phyloP scores from a whole-genome alignment of 2,329 filamentous ascomycete genomes.

The Talaromyces sp. region DNA sequence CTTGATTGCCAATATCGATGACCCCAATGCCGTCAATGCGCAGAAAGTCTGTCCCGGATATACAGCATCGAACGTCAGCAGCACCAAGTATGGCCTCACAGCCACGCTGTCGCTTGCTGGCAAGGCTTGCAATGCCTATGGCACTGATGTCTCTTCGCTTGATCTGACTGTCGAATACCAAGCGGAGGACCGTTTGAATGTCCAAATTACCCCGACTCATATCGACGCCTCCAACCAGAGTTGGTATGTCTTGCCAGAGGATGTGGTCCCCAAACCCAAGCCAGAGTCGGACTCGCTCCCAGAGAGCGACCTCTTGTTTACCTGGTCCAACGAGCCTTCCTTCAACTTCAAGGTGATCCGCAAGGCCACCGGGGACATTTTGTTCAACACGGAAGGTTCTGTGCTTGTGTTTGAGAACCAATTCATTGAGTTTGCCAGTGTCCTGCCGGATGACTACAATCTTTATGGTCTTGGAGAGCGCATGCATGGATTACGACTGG shows the following conservation, averaged over 20 bases:
- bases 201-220: slow-evolving; percentile 65
- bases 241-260: slow-evolving; percentile 63
- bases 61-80: slow-evolving; percentile 46
- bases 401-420: slow-evolving; percentile 70
- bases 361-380: slow-evolving; percentile 56
- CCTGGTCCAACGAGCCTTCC: slow-evolving; percentile 53
- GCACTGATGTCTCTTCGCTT: slow-evolving; percentile 65
- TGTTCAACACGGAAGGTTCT: slow-evolving; percentile 63
- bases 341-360: slow-evolving; percentile 55
- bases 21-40: slow-evolving; percentile 58
- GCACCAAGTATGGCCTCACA: slow-evolving; percentile 44
- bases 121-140: slow-evolving; percentile 65
- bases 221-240: slow-evolving; percentile 58
- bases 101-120: slow-evolving; percentile 51
- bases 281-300: slow-evolving; percentile 36
- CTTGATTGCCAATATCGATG: slow-evolving; percentile 56
- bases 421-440: slow-evolving; percentile 67
- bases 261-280: slow-evolving; percentile 55
- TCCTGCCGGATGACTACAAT: slow-evolving; percentile 66
- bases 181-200: slow-evolving; percentile 58
- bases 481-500: slow-evolving; percentile 66
- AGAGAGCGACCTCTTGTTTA: slow-evolving; percentile 45
- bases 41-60: slow-evolving; percentile 61
- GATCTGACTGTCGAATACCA: slow-evolving; percentile 65
- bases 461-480: slow-evolving; percentile 70